Base-by-base conservation (phyloP, 345 rosid species). In the Lepidium africanum region DNA sequence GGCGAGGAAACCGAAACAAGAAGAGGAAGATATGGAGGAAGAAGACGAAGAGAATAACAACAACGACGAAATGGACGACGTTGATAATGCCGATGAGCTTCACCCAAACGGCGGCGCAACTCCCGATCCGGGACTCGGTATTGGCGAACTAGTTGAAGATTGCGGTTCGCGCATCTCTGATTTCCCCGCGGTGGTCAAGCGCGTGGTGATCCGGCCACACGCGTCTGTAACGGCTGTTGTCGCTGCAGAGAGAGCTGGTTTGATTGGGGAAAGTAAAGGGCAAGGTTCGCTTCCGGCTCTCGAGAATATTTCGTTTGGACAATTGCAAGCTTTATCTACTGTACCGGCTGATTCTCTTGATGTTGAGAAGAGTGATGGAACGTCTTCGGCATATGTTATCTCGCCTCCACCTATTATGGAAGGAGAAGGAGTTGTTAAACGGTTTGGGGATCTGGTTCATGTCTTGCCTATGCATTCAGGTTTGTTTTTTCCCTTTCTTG, bases 391-490 rank as follows among this genome's bases (percentile, higher is more conserved):
- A 37, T 86, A 69, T 56, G 95, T 87, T 59, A 81, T 87, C 63
- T 72, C 84, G 33, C 93, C 97, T 11, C 97, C 96, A 2, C 80
- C 73, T 55, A 78, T 87, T 57, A 81, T 94, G 97, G 90, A 86
- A 71, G 97, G 99, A 33, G 77, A 78, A 73, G 99, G 99, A 3
- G 91, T 89, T 69, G 83, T 81, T 27, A 91, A 89, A 84, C 81
- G 85, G 65, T 91, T 86, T 64, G 91, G 96, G 56, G 81, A 70
- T 71, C 66, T 83, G 57, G 84, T 82, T 75, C 97, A 81, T 75
- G 86, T 84, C 40, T 80, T 94, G 65, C 99, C 99, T 37, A 80
- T 91, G 96, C 97, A 94, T 82, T 94, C 99, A 84, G 99, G 99
- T 83, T 59, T 50, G 41, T 23, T 23, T 25, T 68, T 13, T 14